Evolutionary conservation across 1,284 basidiomycete genomes (phyloP), one percentile per base, ranked within the genome.

Genomic region (Exobasidium rhododendri): DNA sequence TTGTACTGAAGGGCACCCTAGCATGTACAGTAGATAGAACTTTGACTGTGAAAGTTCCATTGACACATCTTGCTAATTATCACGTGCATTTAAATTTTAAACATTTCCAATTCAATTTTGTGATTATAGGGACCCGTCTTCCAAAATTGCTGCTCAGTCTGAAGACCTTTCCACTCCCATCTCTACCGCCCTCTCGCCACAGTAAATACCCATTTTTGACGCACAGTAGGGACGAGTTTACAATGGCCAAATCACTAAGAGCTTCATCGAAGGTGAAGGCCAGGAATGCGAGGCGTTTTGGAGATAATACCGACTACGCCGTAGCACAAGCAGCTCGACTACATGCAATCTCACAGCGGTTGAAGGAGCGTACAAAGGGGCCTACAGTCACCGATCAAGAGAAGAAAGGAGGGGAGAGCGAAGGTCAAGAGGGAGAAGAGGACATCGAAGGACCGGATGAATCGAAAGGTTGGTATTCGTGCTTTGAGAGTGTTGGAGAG

Each of bases 161-260:
- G n/a, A n/a, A n/a, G n/a, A n/a, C n/a, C n/a, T n/a, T n/a, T n/a
- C n/a, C n/a, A n/a, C n/a, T n/a, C n/a, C n/a, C n/a, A n/a, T n/a
- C n/a, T n/a, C n/a, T n/a, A n/a, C n/a, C n/a, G n/a, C n/a, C n/a
- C n/a, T n/a, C n/a, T n/a, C n/a, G n/a, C n/a, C n/a, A n/a, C n/a
- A n/a, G n/a, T n/a, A n/a, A n/a, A n/a, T n/a, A n/a, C n/a, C n/a
- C n/a, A n/a, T n/a, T n/a, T n/a, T n/a, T n/a, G n/a, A n/a, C n/a
- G n/a, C n/a, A n/a, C n/a, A n/a, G n/a, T n/a, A n/a, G n/a, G n/a
- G n/a, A n/a, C n/a, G n/a, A n/a, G n/a, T n/a, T n/a, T 63, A 78
- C 70, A 46, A 94, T 97, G 94, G 93, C 91, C 62, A 97, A 97
- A 84, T 93, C 91, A 46, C 86, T 89, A 56, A 86, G 93, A 77